phyloP scores from a whole-genome alignment of 257 asterid genomes.

The Avicennia marina region DNA sequence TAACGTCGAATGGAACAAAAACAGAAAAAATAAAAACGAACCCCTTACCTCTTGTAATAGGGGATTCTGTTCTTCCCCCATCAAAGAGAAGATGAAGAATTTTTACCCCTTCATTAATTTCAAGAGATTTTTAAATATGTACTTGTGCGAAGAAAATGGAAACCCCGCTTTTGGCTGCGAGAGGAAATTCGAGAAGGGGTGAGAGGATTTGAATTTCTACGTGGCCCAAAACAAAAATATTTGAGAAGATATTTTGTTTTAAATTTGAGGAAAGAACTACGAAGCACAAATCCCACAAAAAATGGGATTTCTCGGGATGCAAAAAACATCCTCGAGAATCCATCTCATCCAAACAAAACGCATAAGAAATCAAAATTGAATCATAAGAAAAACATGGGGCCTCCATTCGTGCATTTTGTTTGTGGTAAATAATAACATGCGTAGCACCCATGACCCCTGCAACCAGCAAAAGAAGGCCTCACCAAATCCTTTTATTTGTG shows the following conservation, averaged over 20 bases:
- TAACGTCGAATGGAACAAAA: neutral
- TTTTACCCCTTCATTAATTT: conserved; percentile 14
- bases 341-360: too few species aligned
- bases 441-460: too few species aligned
- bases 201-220: neutral
- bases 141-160: too few species aligned
- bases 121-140: conserved; percentile 5
- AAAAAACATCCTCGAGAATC: too few species aligned
- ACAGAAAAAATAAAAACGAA: neutral
- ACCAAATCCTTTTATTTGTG: too few species aligned
- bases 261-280: neutral
- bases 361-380: too few species aligned
- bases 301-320: conserved; percentile 14
- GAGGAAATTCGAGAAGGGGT: neutral
- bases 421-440: too few species aligned
- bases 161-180: neutral
- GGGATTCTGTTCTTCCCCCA: conserved; percentile 25
- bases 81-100: conserved; percentile 19
- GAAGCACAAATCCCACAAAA: conserved; percentile 19
- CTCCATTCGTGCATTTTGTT: too few species aligned
- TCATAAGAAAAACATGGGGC: too few species aligned
- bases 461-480: too few species aligned
- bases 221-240: conserved; percentile 23
- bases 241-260: conserved; percentile 7
- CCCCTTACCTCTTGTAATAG: conserved; percentile 25